Conservation (phyloP, 73 alveolate genomes). For the Tetrahymena elliotti region DNA sequence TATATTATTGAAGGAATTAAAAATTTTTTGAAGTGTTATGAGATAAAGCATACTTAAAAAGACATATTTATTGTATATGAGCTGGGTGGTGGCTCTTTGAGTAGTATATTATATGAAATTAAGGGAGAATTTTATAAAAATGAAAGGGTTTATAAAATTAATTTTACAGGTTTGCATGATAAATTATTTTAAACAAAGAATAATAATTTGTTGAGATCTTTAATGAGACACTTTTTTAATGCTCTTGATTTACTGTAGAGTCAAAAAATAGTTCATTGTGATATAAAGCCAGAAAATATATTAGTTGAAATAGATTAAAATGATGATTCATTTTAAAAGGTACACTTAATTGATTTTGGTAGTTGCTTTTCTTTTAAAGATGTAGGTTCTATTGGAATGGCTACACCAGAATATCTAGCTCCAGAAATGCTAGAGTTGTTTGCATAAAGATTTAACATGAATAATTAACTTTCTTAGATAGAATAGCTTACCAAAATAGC, state of each 20-base stretch:
- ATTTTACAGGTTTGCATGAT: slow-evolving; percentile 28
- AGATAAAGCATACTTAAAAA: slow-evolving; percentile 38
- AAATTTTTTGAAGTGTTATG: slow-evolving; percentile 21
- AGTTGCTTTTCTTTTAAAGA: slow-evolving; percentile 52
- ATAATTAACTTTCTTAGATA: slow-evolving; percentile 7
- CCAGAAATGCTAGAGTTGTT: slow-evolving; percentile 70
- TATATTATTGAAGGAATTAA: slow-evolving; percentile 12
- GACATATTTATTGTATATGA: slow-evolving; percentile 60
- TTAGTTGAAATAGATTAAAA: slow-evolving; percentile 34
- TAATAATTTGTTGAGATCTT: slow-evolving; percentile 21
- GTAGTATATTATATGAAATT: slow-evolving; percentile 39
- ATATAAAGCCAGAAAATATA: slow-evolving; percentile 63
- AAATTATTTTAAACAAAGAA: slow-evolving; percentile 4
- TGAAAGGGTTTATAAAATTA: slow-evolving; percentile 57
- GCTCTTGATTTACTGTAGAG: slow-evolving; percentile 37
- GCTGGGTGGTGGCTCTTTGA: slow-evolving; percentile 56
- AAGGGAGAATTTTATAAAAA: slow-evolving; percentile 60
- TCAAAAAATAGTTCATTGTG: slow-evolving; percentile 55
- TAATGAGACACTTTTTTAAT: slow-evolving; percentile 29
- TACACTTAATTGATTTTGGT: slow-evolving; percentile 69
- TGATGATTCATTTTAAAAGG: neutral
- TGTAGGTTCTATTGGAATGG: slow-evolving; percentile 40
- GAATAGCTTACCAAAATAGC: slow-evolving; percentile 4
- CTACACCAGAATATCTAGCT: slow-evolving; percentile 86
- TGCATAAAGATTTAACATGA: slow-evolving; percentile 22